Evolutionary conservation across 257 asterid species (phyloP), one percentile per base, ranked within the genome.

Genomic region (Rubia yunnanensis): DNA sequence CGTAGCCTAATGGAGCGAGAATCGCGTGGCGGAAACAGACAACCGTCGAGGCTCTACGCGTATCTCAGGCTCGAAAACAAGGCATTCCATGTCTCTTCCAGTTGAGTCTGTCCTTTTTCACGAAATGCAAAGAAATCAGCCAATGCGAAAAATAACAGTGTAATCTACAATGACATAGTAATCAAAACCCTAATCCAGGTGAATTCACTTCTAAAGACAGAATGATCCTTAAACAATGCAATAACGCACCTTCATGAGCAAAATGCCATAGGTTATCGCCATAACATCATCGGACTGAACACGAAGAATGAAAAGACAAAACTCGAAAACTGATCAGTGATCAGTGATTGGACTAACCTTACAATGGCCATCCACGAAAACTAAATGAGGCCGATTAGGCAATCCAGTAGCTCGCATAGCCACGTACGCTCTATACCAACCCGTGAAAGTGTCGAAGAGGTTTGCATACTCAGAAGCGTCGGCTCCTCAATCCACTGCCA

Each of bases 331-430:
- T 18, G 26, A 35, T 30, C 7, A 24, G 46, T 24, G n/a, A 26
- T 24, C 55, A 49, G n/a, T n/a, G n/a, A n/a, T 5, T 9, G 23
- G 50, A 50, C 74, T 34, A 86, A 92, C 99, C 96, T 89, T 85
- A 75, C 97, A 87, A 70, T 92, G 99, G 53, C 99, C 99, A 75
- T 92, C 99, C 27, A 92, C 77, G 41, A 92, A 92, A 74, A 92
- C 82, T 83, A 92, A 73, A 78, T 81, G n/a, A n/a, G n/a, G n/a
- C n/a, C n/a, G n/a, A n/a, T n/a, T n/a, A n/a, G n/a, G n/a, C n/a
- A n/a, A n/a, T 71, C 95, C 99, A 54, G 89, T 86, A 73, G 89
- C 99, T 71, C 96, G 76, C 31, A 97, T 84, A 63, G 99, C 81
- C 57, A 80, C 86, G 26, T 92, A 92, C 17, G 97, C 81, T 64